Evolutionary conservation across 768 basidiomycete species (phyloP), one percentile per base, ranked within the genome.

Genomic region (Calocera viscosa): DNA sequence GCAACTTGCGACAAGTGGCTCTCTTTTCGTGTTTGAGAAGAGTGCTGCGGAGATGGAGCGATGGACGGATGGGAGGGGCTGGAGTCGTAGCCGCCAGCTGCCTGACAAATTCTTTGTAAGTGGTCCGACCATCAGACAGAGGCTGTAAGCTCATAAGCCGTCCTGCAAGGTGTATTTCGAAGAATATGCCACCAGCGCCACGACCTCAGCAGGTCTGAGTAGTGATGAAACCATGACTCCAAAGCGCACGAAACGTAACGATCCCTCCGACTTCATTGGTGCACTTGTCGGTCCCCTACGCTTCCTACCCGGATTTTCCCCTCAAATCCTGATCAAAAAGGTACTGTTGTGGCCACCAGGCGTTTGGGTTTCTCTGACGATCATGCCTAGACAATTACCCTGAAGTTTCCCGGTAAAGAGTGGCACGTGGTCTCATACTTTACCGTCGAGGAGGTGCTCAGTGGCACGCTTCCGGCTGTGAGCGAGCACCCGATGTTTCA

Each of bases 1-100:
- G 30, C 53, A 60, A 32, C 53, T 60, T 22, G 53, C 53, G 30
- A 60, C 53, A 32, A 60, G 53, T 60, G 53, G 53, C 30, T 60
- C 53, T 26, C 53, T 60, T 26, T 60, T 60, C 22, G 53, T 60
- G 14, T 60, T 60, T 19, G 53, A 60, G 19, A 60, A 60, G 30
- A 60, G 14, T 22, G 30, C 53, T 2, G 53, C 53, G 14, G 53
- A 60, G 53, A 60, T 60, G 53, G 53, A 60, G 19, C 53, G 53
- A 32, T 60, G 53, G 53, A 60, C 53, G 11, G 53, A 60, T 19
- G 53, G 53, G 30, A 60, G 53, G 30, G 53, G 53, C 19, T 60
- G 53, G 53, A 60, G 53, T 60, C 53, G 53, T 16, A 60, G 53
- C 53, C 53, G 53, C 7, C 53, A 60, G 53, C 53, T 60, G 24